Evolutionary conservation across 345 rosid species (phyloP).

Genomic region (Populus ilicifolia): DNA sequence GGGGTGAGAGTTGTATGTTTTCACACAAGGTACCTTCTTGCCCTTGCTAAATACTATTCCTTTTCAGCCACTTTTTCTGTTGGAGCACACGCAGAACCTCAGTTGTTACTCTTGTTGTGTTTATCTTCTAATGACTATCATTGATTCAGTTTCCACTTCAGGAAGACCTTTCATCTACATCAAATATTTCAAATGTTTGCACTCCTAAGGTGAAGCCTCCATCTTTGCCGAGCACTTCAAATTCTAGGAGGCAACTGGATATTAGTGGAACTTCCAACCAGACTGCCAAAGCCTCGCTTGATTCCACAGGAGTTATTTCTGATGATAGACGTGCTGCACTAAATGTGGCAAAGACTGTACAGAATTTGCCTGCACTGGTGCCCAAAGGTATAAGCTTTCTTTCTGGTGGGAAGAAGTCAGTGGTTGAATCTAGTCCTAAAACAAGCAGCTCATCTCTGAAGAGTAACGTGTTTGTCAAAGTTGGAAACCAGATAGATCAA

Average conservation of each 20-base stretch:
- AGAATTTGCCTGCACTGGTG: slow-evolving; percentile 21
- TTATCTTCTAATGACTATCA: slow-evolving; percentile 9
- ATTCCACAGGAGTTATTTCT: slow-evolving; percentile 12
- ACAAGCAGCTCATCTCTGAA: slow-evolving; percentile 21
- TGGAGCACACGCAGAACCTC: neutral
- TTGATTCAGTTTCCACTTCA: slow-evolving; percentile 28
- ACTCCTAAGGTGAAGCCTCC: slow-evolving; percentile 23
- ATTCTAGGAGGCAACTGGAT: slow-evolving; percentile 26
- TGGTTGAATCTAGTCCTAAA: slow-evolving; percentile 15
- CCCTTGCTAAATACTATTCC: neutral
- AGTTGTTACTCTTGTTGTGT: neutral
- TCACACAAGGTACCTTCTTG: slow-evolving; percentile 69
- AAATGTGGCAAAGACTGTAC: slow-evolving; percentile 9
- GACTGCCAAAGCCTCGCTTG: slow-evolving; percentile 12
- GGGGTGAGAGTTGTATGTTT: slow-evolving; percentile 74
- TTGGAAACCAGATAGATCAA: slow-evolving; percentile 20
- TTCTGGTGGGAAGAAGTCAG: slow-evolving; percentile 29
- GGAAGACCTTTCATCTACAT: slow-evolving; percentile 29
- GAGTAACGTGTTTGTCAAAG: slow-evolving; percentile 14
- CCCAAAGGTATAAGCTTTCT: slow-evolving; percentile 48
- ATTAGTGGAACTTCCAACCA: slow-evolving; percentile 10
- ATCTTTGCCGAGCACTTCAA: slow-evolving; percentile 17
- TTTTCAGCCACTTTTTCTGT: neutral
- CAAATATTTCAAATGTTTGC: slow-evolving; percentile 20
- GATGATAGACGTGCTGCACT: slow-evolving; percentile 14